Evolutionary conservation across 176 grass and related monocot species (phyloP), one percentile per base, ranked within the genome.

Genomic region (Puya raimondii): DNA sequence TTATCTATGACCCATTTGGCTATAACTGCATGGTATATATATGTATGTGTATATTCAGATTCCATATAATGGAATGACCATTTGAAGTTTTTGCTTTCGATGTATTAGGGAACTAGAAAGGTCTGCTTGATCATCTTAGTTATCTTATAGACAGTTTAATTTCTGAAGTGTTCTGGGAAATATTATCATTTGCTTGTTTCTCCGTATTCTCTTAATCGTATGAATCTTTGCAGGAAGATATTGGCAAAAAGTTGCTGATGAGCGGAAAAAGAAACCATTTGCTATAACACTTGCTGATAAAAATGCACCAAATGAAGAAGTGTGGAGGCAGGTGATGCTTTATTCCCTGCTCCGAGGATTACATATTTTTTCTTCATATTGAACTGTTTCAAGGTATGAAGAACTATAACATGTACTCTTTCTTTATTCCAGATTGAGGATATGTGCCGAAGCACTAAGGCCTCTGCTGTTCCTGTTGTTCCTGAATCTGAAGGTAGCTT

Each of bases 221-320:
- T 11, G 22, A 29, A 53, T 77, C 48, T 68, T 84, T 88, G 22
- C 74, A 97, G 89, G 93, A 81, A 80, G 69, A 81, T 97, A 97
- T 77, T 97, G 93, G 93, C 86, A 82, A 71, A 92, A 83, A 33
- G 84, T 97, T 81, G 87, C 86, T 61, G 89, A 97, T 79, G 89
- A 90, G 78, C 72, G 80, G 14, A 92, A 79, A 74, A 92, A 92
- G 77, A 97, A 89, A 77, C 93, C 89, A 71, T 85, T 74, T 80
- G 67, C 84, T 74, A 92, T 97, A 87, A 97, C 89, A 48, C 86
- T 97, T 11, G 93, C 93, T 75, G 93, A 97, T 76, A 97, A 97
- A 87, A 97, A 97, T 85, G 93, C 93, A 47, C 93, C 93, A 79
- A 97, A 97, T 10, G 89, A 97, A 78, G 93, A 92, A 88, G 93